Evolutionary conservation across 257 asterid genomes (phyloP), one percentile per base, ranked within the genome.

Genomic region (Solanum microdontum): DNA sequence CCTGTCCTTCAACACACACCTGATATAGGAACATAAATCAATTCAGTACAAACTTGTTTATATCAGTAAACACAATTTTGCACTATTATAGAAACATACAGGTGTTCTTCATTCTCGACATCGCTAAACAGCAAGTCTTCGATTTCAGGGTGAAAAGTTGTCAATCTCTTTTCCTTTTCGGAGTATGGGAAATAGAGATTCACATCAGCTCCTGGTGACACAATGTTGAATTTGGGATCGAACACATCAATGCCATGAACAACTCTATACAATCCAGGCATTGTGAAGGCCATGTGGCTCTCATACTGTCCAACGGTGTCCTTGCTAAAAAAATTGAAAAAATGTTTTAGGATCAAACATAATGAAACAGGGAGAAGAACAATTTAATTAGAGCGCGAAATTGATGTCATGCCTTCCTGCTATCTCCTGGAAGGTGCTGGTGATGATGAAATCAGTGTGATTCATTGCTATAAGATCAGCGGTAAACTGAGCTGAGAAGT

Each of bases 191-290:
- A 97, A 89, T 97, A 97, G 83, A 97, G 89, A 88, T 89, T 91
- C 87, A 70, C 91, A 84, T 97, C 99, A 3, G 99, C 99, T 58
- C 99, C 99, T 0, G 99, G 99, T 3, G 98, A 96, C 30, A 96
- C 99, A n/a, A 97, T 97, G 94, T 97, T 97, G 92, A 97, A 97
- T 86, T 97, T 97, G 64, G 99, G 98, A 86, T 96, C 99, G 36
- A 97, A 97, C 23, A 95, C 98, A 28, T 97, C 94, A 5, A 97
- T 97, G 33, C 99, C 99, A 48, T 96, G 97, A 86, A 96, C 99
- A 14, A 96, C 99, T 64, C 99, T 89, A 92, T 97, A 97, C 3
- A 95, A 84, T 89, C 99, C 99, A 0, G 99, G 99, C 99, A 97
- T 95, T 5, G 99, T 96, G 91, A 95, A 97, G 8, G 99, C 99